phyloP scores from a whole-genome alignment of 441 rosid species.

The Metrosideros polymorpha region DNA sequence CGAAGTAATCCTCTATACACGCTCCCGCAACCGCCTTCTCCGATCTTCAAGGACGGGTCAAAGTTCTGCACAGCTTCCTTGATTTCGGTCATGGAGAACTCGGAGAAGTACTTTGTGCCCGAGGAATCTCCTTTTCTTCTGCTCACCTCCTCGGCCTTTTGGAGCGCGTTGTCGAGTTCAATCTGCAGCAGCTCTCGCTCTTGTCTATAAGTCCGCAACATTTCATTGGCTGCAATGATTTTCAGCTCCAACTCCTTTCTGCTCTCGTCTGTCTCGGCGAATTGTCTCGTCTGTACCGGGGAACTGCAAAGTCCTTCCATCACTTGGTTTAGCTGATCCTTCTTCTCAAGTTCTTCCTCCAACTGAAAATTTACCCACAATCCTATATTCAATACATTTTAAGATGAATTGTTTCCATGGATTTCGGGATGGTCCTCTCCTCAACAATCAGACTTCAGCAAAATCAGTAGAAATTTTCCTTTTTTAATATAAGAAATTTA shows the following conservation, averaged over 20 bases:
- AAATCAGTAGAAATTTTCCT: not conserved
- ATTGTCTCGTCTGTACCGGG: slow-evolving; percentile 47
- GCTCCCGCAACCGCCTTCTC: slow-evolving; percentile 93
- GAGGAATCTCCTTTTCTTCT: slow-evolving; percentile 51
- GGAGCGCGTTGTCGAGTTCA: slow-evolving; percentile 64
- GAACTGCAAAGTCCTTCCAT: slow-evolving; percentile 39
- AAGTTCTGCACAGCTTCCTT: slow-evolving; percentile 66
- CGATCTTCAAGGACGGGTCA: slow-evolving; percentile 65
- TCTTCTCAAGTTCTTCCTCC: slow-evolving; percentile 7
- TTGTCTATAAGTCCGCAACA: slow-evolving; percentile 51
- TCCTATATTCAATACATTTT: not conserved
- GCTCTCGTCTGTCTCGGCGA: slow-evolving; percentile 39
- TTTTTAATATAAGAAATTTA: not conserved
- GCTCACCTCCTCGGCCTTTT: slow-evolving; percentile 81
- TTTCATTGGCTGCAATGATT: slow-evolving; percentile 63
- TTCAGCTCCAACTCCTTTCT: slow-evolving; percentile 64
- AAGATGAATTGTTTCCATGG: not conserved
- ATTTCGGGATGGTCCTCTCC: not conserved
- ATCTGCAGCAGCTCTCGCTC: slow-evolving; percentile 69
- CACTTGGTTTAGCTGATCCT: slow-evolving; percentile 34
- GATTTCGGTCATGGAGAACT: slow-evolving; percentile 66
- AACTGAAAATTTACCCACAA: not conserved
- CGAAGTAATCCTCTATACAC: slow-evolving; percentile 64
- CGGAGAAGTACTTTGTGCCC: slow-evolving; percentile 42
- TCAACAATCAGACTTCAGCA: not conserved